Evolutionary conservation across 257 asterid species (phyloP).

Genomic region (Fraxinus americana): DNA sequence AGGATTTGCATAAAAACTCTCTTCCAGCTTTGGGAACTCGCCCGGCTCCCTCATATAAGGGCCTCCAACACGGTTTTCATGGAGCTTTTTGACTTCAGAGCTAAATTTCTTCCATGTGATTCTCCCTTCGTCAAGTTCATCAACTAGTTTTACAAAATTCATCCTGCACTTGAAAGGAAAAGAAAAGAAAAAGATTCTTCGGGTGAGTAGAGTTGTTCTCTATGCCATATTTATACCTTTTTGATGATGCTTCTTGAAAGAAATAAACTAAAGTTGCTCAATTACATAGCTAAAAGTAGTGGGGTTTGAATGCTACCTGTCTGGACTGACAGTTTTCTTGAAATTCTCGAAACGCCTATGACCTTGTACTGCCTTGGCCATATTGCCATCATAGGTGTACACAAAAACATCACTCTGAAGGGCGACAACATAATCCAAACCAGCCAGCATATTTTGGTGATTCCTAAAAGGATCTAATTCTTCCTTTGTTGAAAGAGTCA

Average conservation of each 20-base stretch:
- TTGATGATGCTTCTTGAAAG: neutral
- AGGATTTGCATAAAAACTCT: slow-evolving; percentile 91
- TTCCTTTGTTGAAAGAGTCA: slow-evolving; percentile 66
- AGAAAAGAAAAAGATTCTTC: neutral
- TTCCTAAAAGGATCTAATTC: slow-evolving; percentile 66
- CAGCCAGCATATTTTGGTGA: slow-evolving; percentile 98
- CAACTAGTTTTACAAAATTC: slow-evolving; percentile 82
- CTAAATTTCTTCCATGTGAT: slow-evolving; percentile 82
- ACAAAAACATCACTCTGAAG: slow-evolving; percentile 81
- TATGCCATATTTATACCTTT: neutral
- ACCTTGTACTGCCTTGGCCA: slow-evolving; percentile 99
- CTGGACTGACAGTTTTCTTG: slow-evolving; percentile 86
- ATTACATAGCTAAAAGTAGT: neutral
- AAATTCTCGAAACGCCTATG: slow-evolving; percentile 88
- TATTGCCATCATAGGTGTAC: slow-evolving; percentile 92
- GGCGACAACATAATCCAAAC: slow-evolving; percentile 91
- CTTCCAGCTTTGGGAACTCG: slow-evolving; percentile 92
- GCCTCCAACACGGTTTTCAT: slow-evolving; percentile 66
- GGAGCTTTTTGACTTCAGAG: slow-evolving; percentile 75
- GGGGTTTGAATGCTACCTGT: slow-evolving; percentile 51
- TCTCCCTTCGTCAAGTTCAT: slow-evolving; percentile 68
- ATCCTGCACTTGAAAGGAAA: slow-evolving; percentile 47
- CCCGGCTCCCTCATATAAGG: slow-evolving; percentile 85
- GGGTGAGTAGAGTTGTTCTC: neutral
- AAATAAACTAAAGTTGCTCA: neutral